Conservation (phyloP, 1,284 basidiomycete genomes). For the Ceratobasidium sp. region DNA sequence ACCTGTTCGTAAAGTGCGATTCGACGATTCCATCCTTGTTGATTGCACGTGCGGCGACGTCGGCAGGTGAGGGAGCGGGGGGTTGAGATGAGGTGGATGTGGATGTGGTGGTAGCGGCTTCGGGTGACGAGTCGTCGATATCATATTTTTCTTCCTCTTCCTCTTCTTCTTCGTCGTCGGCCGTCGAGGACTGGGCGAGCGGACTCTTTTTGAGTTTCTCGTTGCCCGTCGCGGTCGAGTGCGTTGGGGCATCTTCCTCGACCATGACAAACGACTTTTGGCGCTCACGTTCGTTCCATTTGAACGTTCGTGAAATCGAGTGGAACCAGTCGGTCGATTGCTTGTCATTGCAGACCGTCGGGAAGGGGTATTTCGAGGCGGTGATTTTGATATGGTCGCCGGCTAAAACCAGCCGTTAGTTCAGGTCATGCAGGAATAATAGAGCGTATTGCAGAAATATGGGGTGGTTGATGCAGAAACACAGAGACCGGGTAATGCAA, state of each 20-base stretch:
- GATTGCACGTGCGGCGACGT: slow-evolving; percentile 10
- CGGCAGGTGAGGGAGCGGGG: slow-evolving; percentile 31
- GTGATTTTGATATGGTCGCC: slow-evolving; percentile 99
- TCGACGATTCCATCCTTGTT: slow-evolving; percentile 22
- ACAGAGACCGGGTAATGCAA: too few species aligned
- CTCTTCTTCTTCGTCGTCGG: slow-evolving; percentile 53
- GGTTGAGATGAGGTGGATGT: slow-evolving; percentile 12
- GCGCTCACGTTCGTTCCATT: slow-evolving; percentile 97
- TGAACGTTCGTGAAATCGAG: slow-evolving; percentile 91
- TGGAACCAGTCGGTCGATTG: slow-evolving; percentile 99
- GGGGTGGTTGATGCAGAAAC: too few species aligned
- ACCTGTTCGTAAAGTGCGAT: slow-evolving; percentile 34
- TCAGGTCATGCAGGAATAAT: too few species aligned
- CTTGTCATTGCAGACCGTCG: slow-evolving; percentile 96
- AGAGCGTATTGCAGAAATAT: too few species aligned
- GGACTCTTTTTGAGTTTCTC: slow-evolving; percentile 31
- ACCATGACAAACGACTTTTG: slow-evolving; percentile 99
- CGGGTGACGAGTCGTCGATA: slow-evolving; percentile 83
- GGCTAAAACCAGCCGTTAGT: slow-evolving; percentile 59
- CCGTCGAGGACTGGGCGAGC: slow-evolving; percentile 1
- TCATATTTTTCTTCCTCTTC: slow-evolving; percentile 82
- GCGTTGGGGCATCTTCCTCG: slow-evolving; percentile 73
- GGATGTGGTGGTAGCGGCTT: slow-evolving; percentile 51
- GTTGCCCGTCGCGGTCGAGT: slow-evolving; percentile 45
- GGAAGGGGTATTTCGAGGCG: slow-evolving; percentile 98